Evolutionary conservation across 352 stramenopile genomes (phyloP), one percentile per base, ranked within the genome.

Genomic region (Phytophthora capsici): DNA sequence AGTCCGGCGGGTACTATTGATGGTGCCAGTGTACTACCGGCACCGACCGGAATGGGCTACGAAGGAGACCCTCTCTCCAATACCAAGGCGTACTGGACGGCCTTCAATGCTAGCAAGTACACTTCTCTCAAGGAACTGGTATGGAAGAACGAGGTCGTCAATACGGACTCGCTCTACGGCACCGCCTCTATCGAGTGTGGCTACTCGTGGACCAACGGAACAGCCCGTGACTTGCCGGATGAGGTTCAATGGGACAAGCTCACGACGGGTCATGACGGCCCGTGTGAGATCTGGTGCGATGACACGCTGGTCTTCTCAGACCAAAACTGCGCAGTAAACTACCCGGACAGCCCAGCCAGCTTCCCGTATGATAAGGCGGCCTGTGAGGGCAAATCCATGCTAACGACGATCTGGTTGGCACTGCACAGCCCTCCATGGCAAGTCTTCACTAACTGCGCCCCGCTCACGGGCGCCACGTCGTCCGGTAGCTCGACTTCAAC

Each of bases 221-320:
- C 60, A 4, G 59, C 68, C 1, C 71, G 64, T 36, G 58, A 69
- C 20, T 64, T 84, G 34, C 72, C 72, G 5, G 66, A 84, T 14
- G 53, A 54, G 20, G 72, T 84, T 3, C 30, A 78, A 54, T 84
- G 75, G 75, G 58, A 77, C 60, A 60, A 73, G 44, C 63, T 84
- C 17, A 78, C 71, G 10, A 57, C 54, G 1, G 67, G 60, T 14
- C 69, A 84, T 38, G 63, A 80, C 32, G 77, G 77, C n/a, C 77
- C 77, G 16, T 84, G 72, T 14, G 77, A 86, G 52, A 54, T 84
- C 45, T 86, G 77, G 75, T 84, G 74, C 46, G 77, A 86, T 52
- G 69, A 84, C 20, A 65, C 45, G 28, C 48, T 77, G 5, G 74
- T 66, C 13, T 86, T 82, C 47, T 57, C 64, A 47, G 69, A 84